Base-by-base conservation (phyloP, 768 basidiomycete genomes). In the Tricholoma hemisulphureum region DNA sequence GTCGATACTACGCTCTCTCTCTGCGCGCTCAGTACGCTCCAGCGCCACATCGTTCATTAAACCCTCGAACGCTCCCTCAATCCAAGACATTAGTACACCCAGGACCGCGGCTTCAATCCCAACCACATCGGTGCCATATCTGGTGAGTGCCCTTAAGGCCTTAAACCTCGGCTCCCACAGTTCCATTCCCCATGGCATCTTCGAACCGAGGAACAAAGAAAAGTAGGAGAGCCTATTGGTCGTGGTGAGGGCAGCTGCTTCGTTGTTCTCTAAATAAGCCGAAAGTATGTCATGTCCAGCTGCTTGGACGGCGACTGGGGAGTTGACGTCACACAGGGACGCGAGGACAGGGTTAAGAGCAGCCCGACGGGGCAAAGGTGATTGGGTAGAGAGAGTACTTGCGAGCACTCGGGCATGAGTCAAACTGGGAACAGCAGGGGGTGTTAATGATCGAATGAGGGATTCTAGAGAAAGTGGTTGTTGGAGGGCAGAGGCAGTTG, bases 251-350 rank as follows among this genome's bases (percentile, higher is more conserved):
- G 66, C 63, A 20, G 75, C 64, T 1, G 78, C 73, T 53, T 85
- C 83, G 20, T 70, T 74, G 65, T 85, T 84, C 64, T 88, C 83
- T 74, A 83, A 85, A 67, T 86, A 92, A 2, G 86, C 80, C 13
- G 86, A 76, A 52, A 91, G 75, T 59, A 91, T 83, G 57, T 92
- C 90, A 62, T 79, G 89, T 1, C 90, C 91, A 0, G 84, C 80
- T 7, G 81, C 81, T 64, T 89, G 88, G 4, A 91, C 60, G 0
- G 83, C 72, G 0, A 77, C 59, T 1, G 88, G 87, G 0, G 80
- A 77, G 16, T 82, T 77, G 6, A 71, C 53, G 35, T 75, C 69
- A 66, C 90, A 91, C 10, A 92, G 75, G 1, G 81, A 76, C 6
- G 77, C 76, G 2, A 91, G 74, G 53, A 92, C 78, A 13, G 87